These are phyloP conservation scores for Puccinia hordei DNA, from an alignment of 1,284 basidiomycete species.

Conservation along the genomic window DNA sequence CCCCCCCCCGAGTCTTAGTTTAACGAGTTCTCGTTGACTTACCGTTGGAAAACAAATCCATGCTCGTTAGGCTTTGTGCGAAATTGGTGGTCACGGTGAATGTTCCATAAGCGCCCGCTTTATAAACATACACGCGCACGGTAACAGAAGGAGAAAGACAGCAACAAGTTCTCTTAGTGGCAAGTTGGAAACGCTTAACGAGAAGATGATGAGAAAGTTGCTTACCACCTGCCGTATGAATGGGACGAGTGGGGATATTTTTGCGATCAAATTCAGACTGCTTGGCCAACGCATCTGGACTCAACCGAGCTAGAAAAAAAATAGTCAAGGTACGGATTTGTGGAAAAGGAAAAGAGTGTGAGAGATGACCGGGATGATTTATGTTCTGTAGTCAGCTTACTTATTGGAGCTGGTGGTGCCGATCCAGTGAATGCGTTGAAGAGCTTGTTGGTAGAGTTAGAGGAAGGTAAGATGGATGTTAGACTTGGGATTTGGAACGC, in stretches of 20 bases:
- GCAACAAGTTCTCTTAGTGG: neutral
- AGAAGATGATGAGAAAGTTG: neutral
- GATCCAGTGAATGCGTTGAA: neutral
- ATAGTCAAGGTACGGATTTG: neutral
- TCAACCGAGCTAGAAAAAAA: constrained; percentile 7
- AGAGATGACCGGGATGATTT: neutral
- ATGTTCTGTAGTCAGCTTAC: neutral
- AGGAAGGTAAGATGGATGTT: constrained; percentile 7
- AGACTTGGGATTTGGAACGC: constrained; percentile 5
- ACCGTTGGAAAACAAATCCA: constrained; percentile 32
- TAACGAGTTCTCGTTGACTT: neutral
- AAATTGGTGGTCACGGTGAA: constrained; percentile 49
- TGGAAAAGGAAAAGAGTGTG: neutral
- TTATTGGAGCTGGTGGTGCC: neutral
- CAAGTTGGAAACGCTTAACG: neutral
- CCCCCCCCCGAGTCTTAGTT: no score
- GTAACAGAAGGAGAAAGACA: neutral
- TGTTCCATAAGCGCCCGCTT: constrained; percentile 39
- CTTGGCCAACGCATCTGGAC: constrained; percentile 1
- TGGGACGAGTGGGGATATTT: constrained; percentile 29
- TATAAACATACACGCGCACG: neutral
- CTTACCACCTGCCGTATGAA: constrained; percentile 26
- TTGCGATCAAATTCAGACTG: constrained; percentile 33
- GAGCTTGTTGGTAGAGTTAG: neutral
- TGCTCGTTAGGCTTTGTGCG: constrained; percentile 37